phyloP scores from a whole-genome alignment of 768 basidiomycete genomes.

The Auriculariales sp. region DNA sequence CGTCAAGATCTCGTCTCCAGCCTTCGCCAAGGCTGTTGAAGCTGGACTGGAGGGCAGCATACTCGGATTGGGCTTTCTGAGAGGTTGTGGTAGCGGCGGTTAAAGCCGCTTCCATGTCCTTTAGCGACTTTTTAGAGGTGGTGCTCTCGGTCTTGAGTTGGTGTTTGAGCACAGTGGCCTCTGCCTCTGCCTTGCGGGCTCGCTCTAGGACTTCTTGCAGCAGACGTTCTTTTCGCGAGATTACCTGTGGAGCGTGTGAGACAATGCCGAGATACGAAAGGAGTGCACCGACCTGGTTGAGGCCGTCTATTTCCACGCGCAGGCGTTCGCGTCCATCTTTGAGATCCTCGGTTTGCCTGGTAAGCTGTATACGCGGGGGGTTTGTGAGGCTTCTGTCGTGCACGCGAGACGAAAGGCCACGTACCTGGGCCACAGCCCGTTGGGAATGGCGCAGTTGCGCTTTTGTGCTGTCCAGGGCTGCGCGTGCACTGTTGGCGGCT shows the following conservation, averaged over 20 bases:
- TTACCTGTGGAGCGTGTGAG: constrained; percentile 11
- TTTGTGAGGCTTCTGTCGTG: not conserved
- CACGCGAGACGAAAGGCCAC: constrained; percentile 1
- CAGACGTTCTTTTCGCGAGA: constrained; percentile 73
- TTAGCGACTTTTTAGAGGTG: constrained; percentile 56
- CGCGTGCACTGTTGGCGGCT: constrained; percentile 63
- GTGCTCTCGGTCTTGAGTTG: constrained; percentile 63
- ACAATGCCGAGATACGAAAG: not conserved
- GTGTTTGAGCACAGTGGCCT: constrained; percentile 48
- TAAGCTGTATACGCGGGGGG: constrained; percentile 23
- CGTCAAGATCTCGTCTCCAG: constrained; percentile 62
- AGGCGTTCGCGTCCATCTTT: constrained; percentile 77
- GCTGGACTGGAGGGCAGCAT: constrained; percentile 62
- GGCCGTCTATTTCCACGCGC: constrained; percentile 70
- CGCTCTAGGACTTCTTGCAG: constrained; percentile 80
- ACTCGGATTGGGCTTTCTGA: constrained; percentile 73
- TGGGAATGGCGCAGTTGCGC: constrained; percentile 69
- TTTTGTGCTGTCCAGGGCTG: constrained; percentile 77
- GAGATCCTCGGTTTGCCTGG: constrained; percentile 74
- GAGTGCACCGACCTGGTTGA: constrained; percentile 43
- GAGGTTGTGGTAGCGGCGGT: constrained; percentile 62
- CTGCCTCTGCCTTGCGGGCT: constrained; percentile 74
- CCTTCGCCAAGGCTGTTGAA: constrained; percentile 56
- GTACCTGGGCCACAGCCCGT: constrained; percentile 56
- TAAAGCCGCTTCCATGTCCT: constrained; percentile 67